Evolutionary conservation across 1,139 yeast species (phyloP).

Genomic region (Tardiomyces depauwii): DNA sequence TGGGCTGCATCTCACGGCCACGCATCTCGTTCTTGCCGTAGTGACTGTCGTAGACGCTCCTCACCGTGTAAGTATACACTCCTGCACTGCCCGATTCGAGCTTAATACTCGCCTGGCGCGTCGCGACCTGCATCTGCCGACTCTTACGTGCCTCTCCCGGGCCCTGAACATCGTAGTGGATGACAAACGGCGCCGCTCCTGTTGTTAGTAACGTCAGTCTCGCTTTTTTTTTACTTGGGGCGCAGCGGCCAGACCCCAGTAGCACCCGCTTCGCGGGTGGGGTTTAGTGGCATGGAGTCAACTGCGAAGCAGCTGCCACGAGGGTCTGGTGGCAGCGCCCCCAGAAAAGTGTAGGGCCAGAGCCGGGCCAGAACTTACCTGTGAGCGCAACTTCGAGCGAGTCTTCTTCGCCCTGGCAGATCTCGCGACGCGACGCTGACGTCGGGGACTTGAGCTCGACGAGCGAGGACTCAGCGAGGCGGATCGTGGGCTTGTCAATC

Average conservation of each 20-base stretch:
- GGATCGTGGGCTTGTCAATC: slow-evolving; percentile 45
- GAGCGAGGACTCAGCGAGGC: slow-evolving; percentile 25
- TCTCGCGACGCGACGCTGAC: slow-evolving; percentile 21
- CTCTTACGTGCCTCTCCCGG: slow-evolving; percentile 41
- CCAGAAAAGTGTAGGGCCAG: not conserved
- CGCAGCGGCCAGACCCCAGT: not conserved
- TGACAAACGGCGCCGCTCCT: slow-evolving; percentile 53
- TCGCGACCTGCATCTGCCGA: slow-evolving; percentile 37
- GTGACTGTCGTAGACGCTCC: slow-evolving; percentile 52
- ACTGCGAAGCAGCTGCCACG: not conserved
- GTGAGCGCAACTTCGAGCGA: slow-evolving; percentile 37
- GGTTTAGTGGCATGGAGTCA: not conserved
- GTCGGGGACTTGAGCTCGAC: not conserved
- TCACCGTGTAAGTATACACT: slow-evolving; percentile 47
- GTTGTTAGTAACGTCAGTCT: slow-evolving; percentile 1
- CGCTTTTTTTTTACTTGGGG: not conserved
- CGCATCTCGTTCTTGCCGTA: slow-evolving; percentile 41
- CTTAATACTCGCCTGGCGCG: slow-evolving; percentile 38
- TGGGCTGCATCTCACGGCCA: slow-evolving; percentile 22
- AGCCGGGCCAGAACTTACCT: slow-evolving; percentile 30
- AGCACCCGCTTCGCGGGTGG: no score
- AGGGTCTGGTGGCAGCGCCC: not conserved
- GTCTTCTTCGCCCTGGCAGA: slow-evolving; percentile 41
- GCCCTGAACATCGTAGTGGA: slow-evolving; percentile 52
- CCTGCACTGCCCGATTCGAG: slow-evolving; percentile 36